Conservation (phyloP, 371 early-diverging fungal species). For the Mortierella sp. region DNA sequence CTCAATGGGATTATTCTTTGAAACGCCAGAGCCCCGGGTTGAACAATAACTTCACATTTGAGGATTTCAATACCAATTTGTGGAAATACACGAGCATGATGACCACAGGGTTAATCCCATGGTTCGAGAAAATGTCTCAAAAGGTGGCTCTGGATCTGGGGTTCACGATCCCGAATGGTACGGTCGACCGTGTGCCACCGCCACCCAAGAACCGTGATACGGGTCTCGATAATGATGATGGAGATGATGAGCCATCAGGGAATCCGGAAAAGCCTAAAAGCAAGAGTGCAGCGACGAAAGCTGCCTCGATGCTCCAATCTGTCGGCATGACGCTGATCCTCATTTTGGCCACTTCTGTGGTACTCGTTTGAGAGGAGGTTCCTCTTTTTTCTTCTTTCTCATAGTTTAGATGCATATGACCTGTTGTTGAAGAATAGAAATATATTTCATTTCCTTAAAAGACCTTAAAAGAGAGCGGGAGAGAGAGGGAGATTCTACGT, state of each 20-base stretch:
- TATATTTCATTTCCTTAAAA: no score
- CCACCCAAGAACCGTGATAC: slow-evolving; percentile 19
- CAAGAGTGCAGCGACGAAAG: no score
- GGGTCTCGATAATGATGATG: not conserved
- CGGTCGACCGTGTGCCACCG: slow-evolving; percentile 11
- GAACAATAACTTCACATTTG: slow-evolving; percentile 45
- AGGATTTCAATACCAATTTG: slow-evolving; percentile 48
- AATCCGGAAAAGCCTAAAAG: no score
- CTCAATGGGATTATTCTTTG: slow-evolving; percentile 56
- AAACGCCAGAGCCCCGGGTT: slow-evolving; percentile 51
- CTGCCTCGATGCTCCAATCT: no score
- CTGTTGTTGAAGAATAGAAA: no score
- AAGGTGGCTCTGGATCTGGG: slow-evolving; percentile 15
- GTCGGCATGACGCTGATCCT: no score
- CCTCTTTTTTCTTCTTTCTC: no score
- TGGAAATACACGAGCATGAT: slow-evolving; percentile 1
- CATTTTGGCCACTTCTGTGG: no score
- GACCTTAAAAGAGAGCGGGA: no score
- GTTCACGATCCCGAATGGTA: slow-evolving; percentile 12
- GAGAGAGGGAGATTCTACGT: no score
- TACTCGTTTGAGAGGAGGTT: no score
- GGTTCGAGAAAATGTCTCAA: slow-evolving; percentile 9
- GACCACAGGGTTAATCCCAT: not conserved
- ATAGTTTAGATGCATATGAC: no score
- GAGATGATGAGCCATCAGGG: not conserved